Percentiles rank a stretch among this genome's conserved stretches.
Conservation (phyloP, 2,329 filamentous ascomycete genomes). For the Hypoxylon sp. region DNA sequence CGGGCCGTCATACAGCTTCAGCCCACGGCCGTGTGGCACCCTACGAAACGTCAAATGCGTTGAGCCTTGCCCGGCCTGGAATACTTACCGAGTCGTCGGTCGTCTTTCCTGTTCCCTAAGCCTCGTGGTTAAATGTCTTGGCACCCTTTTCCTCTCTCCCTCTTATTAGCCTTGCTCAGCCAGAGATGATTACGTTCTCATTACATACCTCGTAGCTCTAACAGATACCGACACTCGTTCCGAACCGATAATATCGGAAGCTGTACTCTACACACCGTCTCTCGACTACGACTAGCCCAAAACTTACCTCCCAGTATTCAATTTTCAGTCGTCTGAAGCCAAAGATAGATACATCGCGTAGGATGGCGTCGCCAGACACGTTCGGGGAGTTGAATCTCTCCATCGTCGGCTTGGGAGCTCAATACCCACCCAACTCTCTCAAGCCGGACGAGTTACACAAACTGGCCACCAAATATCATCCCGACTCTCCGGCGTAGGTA, state of each 20-base stretch:
- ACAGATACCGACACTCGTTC: background rate
- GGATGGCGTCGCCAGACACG: slow-evolving; percentile 53
- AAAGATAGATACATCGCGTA: background rate
- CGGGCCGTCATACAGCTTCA: slow-evolving; percentile 25
- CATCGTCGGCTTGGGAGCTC: slow-evolving; percentile 64
- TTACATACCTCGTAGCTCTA: background rate
- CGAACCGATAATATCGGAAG: background rate
- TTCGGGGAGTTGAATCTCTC: slow-evolving; percentile 65
- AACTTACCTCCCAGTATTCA: too few relatives aligned
- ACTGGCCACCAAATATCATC: slow-evolving; percentile 65
- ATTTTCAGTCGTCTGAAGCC: background rate
- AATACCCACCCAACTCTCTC: slow-evolving; percentile 67
- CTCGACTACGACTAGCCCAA: background rate
- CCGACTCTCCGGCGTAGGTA: slow-evolving; percentile 65
- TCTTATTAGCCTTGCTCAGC: background rate
- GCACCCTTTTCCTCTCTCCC: slow-evolving; percentile 4
- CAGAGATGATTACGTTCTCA: background rate
- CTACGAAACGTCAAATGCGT: slow-evolving; percentile 23
- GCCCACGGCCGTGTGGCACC: slow-evolving; percentile 5
- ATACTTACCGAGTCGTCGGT: slow-evolving; percentile 9
- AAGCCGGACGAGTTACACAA: slow-evolving; percentile 59
- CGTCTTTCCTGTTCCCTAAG: slow-evolving; percentile 3
- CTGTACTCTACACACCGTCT: background rate
- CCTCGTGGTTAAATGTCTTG: slow-evolving; percentile 21
- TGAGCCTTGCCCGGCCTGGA: slow-evolving; percentile 6